Percentiles rank a stretch among this genome's conserved stretches.
Conservation (phyloP, 2,329 filamentous ascomycete genomes). For the Grosmannia huntii region DNA sequence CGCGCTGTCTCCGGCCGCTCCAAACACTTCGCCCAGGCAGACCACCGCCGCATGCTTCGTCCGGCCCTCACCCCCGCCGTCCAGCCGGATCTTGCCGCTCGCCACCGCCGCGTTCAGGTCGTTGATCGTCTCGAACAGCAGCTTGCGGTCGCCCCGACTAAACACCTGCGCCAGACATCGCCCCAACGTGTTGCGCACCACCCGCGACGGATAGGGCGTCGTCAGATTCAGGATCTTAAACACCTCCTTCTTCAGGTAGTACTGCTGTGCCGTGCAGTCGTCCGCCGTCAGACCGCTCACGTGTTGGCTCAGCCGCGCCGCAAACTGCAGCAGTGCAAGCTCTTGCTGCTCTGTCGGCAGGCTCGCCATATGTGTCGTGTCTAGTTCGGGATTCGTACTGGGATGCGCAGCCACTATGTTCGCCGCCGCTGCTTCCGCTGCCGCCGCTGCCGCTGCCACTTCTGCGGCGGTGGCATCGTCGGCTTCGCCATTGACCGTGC, state of each 20-base stretch:
- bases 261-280: conserved; percentile 76
- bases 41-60: conserved; percentile 78
- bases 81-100: conserved; percentile 58
- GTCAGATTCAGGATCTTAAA: conserved; percentile 81
- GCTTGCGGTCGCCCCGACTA: conserved; percentile 72
- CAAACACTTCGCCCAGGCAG: conserved; percentile 81
- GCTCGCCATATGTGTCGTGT: conserved; percentile 76
- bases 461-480: conserved; percentile 7
- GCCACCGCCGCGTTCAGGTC: conserved; percentile 56
- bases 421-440: neutral
- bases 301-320: conserved; percentile 70
- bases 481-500: conserved; percentile 6
- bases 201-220: conserved; percentile 70
- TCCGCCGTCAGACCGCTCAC: conserved; percentile 62
- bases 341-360: conserved; percentile 92
- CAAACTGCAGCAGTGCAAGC: conserved; percentile 81
- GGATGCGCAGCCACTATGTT: conserved; percentile 9
- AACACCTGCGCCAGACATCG: conserved; percentile 76
- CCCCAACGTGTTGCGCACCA: conserved; percentile 81
- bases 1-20: conserved; percentile 84
- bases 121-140: conserved; percentile 89
- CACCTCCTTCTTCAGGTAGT: conserved; percentile 85
- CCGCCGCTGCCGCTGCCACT: neutral
- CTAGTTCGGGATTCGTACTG: conserved; percentile 60
- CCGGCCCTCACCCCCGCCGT: conserved; percentile 32